These are phyloP conservation scores for Jimgerdemannia flammicorona DNA, from an alignment of 192 early-diverging fungal species.

Conservation along the genomic window DNA sequence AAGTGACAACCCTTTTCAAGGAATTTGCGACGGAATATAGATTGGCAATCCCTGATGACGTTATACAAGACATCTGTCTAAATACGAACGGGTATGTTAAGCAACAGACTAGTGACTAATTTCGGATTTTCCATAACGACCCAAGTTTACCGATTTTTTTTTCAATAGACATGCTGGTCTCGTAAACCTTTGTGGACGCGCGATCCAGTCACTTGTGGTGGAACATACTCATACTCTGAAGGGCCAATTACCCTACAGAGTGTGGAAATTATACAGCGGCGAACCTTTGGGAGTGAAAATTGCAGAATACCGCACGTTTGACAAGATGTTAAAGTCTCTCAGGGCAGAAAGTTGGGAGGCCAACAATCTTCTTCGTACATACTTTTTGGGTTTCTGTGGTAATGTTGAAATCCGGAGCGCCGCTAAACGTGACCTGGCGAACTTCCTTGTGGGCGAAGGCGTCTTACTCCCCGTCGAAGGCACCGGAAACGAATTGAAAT, in stretches of 20 bases:
- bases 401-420: conserved; percentile 1
- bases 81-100: conserved; percentile 17
- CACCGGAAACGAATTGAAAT: conserved; percentile 1
- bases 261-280: conserved; percentile 7
- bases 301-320: conserved; percentile 10
- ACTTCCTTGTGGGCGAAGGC: conserved; percentile 11
- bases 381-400: conserved; percentile 7
- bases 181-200: conserved; percentile 9
- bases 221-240: conserved; percentile 4
- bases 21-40: conserved; percentile 11
- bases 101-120: background rate
- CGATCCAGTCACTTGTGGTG: conserved; percentile 12
- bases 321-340: conserved; percentile 10
- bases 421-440: conserved; percentile 4
- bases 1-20: conserved; percentile 10
- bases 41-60: conserved; percentile 4
- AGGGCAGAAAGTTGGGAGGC: conserved; percentile 5
- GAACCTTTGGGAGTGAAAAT: conserved; percentile 2
- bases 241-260: conserved; percentile 9
- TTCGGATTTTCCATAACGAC: background rate
- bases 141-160: conserved; percentile 4
- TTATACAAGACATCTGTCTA: conserved; percentile 9
- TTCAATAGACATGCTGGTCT: conserved; percentile 15
- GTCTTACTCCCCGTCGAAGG: conserved; percentile 5
- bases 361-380: conserved; percentile 8